These are phyloP conservation scores for Madurella mycetomatis DNA, from an alignment of 2,329 filamentous ascomycete genomes.

Conservation along the genomic window DNA sequence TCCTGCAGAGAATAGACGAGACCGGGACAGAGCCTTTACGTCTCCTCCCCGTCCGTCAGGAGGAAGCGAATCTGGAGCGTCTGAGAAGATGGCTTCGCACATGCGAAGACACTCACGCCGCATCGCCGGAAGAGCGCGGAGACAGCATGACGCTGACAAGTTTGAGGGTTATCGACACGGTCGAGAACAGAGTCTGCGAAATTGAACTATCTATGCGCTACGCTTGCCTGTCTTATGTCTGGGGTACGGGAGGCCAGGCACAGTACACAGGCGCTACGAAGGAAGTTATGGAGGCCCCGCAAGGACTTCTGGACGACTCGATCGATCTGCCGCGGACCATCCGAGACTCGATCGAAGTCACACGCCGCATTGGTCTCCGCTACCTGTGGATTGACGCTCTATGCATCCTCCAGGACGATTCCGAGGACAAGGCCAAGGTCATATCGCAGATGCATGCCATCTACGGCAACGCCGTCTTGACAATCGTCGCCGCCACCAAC, in stretches of 20 bases:
- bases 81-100: conserved; percentile 7
- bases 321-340: conserved; percentile 6
- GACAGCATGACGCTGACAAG: neutral
- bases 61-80: conserved; percentile 5
- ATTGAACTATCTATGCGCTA: conserved; percentile 4
- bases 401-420: conserved; percentile 14
- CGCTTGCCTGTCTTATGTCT: conserved; percentile 16
- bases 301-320: neutral
- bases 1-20: conserved; percentile 3
- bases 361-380: conserved; percentile 9
- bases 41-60: conserved; percentile 3
- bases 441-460: conserved; percentile 9
- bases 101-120: conserved; percentile 3
- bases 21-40: conserved; percentile 5
- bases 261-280: conserved; percentile 5
- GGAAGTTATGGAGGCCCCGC: conserved; percentile 4
- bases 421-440: conserved; percentile 1
- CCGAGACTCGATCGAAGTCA: conserved; percentile 8
- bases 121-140: neutral
- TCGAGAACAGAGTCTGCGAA: conserved; percentile 1
- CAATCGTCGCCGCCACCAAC: conserved; percentile 11
- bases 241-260: conserved; percentile 5
- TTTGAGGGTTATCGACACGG: conserved; percentile 10
- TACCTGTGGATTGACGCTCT: conserved; percentile 17
- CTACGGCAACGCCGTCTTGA: conserved; percentile 10